Evolutionary conservation across 148 eudicot species (phyloP).

Genomic region (Polygonum maritimum): DNA sequence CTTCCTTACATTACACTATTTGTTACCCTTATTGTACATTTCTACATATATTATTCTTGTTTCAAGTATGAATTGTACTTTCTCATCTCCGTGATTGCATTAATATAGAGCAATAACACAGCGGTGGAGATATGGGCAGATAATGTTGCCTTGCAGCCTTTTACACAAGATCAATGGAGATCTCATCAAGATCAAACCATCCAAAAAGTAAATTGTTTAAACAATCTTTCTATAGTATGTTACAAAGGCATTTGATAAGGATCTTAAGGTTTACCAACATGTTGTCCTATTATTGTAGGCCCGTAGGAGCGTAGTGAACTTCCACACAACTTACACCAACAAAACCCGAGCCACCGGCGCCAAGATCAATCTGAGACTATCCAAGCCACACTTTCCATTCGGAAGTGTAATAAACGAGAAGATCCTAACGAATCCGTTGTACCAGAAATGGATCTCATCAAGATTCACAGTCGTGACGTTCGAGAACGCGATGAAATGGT

Average conservation of each 20-base stretch:
- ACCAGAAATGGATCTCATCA: constrained; percentile 47
- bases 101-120: constrained; percentile 36
- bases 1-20: neutral
- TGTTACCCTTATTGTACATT: neutral
- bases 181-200: constrained; percentile 57
- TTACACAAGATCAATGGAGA: constrained; percentile 63
- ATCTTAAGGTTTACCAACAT: no score
- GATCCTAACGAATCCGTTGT: constrained; percentile 33
- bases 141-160: constrained; percentile 62
- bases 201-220: constrained; percentile 34
- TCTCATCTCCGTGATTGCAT: neutral
- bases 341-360: constrained; percentile 29
- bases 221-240: no score
- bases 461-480: constrained; percentile 34
- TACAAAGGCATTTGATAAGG: no score
- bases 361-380: constrained; percentile 20
- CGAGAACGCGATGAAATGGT: constrained; percentile 48
- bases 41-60: no score
- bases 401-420: constrained; percentile 41
- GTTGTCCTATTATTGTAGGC: constrained; percentile 18
- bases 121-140: constrained; percentile 46
- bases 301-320: constrained; percentile 37
- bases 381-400: constrained; percentile 26
- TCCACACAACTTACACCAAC: constrained; percentile 25
- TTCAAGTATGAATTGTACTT: no score